Conservation (phyloP, 2,329 filamentous ascomycete genomes). For the Venturiaceae sp. region DNA sequence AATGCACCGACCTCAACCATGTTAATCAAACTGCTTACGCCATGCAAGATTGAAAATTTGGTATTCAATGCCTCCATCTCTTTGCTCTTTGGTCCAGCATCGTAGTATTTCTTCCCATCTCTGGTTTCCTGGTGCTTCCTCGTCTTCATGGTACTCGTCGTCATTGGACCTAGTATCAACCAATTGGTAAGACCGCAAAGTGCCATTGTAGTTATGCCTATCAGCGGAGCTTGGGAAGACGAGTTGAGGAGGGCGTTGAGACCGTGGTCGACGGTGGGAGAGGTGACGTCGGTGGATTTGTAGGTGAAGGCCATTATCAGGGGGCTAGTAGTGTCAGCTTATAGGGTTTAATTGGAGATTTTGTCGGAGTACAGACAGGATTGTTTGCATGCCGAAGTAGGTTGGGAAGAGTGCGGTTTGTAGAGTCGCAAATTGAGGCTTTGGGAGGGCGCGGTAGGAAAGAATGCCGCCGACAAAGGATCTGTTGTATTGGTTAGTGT, state of each 20-base stretch:
- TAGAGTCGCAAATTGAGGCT: constrained; percentile 70
- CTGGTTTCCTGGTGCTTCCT: constrained; percentile 76
- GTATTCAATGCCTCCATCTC: constrained; percentile 58
- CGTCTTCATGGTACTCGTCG: constrained; percentile 63
- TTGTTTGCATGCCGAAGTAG: constrained; percentile 80
- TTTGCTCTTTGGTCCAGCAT: constrained; percentile 63
- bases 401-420: constrained; percentile 76
- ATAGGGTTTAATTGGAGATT: not conserved
- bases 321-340: constrained; percentile 31
- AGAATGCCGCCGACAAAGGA: constrained; percentile 67
- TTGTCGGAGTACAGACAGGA: constrained; percentile 37
- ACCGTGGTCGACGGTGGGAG: constrained; percentile 48
- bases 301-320: constrained; percentile 69
- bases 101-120: constrained; percentile 82
- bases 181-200: constrained; percentile 63
- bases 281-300: constrained; percentile 64
- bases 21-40: constrained; percentile 72
- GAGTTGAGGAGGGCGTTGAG: not conserved
- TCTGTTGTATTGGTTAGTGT: constrained; percentile 33
- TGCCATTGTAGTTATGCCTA: constrained; percentile 61
- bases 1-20: constrained; percentile 59
- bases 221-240: constrained; percentile 16
- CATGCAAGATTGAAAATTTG: constrained; percentile 67
- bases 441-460: constrained; percentile 66
- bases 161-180: constrained; percentile 62